These are phyloP conservation scores for Fusarium concolor DNA, from an alignment of 2,329 filamentous ascomycete genomes.

Conservation along the genomic window DNA sequence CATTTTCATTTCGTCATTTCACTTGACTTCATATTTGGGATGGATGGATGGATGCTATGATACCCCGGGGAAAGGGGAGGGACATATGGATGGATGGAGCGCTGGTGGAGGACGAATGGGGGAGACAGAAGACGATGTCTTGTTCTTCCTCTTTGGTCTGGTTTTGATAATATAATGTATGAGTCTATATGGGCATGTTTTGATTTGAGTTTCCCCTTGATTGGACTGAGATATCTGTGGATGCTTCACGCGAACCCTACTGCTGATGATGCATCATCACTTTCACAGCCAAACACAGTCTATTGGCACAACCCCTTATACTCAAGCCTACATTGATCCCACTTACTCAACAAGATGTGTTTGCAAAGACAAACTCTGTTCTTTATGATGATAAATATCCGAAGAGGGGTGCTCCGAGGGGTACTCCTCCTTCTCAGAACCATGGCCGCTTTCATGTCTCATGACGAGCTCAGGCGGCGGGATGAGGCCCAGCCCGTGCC, in stretches of 20 bases:
- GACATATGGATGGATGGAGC: slow-evolving; percentile 20
- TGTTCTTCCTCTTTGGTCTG: slow-evolving; percentile 24
- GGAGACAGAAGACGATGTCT: slow-evolving; percentile 8
- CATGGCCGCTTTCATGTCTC: no score
- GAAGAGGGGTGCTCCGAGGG: no score
- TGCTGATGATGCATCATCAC: not conserved
- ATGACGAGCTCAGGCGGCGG: no score
- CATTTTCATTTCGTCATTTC: slow-evolving; percentile 2
- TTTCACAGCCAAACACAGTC: not conserved
- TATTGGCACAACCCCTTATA: not conserved
- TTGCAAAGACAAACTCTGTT: no score
- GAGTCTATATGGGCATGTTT: slow-evolving; percentile 16
- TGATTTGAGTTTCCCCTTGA: not conserved
- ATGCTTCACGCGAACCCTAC: not conserved
- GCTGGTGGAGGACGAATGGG: slow-evolving; percentile 10
- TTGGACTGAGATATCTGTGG: not conserved
- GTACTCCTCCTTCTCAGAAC: no score
- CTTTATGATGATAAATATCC: no score
- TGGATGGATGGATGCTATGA: slow-evolving; percentile 35
- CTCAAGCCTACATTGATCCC: not conserved
- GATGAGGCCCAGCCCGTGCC: no score
- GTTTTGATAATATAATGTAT: slow-evolving; percentile 34
- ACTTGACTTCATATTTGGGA: slow-evolving; percentile 22
- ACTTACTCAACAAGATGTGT: no score
- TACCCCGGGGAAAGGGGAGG: slow-evolving; percentile 38